Evolutionary conservation across 163 green algal species (phyloP), one percentile per base, ranked within the genome.

Genomic region (Chloromonas sp.): DNA sequence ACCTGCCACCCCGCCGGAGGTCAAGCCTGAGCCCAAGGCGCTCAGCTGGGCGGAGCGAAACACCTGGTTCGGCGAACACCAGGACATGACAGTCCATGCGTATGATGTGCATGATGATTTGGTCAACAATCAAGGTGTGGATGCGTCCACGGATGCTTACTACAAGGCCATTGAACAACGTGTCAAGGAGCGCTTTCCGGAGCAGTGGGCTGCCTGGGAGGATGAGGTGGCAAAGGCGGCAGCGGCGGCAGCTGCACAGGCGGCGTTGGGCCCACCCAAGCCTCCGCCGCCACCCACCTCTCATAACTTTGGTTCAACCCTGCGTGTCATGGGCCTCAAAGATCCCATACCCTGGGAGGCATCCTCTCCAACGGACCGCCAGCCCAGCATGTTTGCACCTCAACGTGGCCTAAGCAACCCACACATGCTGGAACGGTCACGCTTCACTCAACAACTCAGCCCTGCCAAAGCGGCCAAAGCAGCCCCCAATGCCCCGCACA

Each of bases 11-110:
- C 2, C 74, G 62, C 80, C 82, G 62, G 11, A 71, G 82, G 84
- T 58, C 5, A 3, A 2, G 58, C 86, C 89, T 2, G 92, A 95
- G 79, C 83, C 88, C 13, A 88, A 90, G 59, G 93, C 92, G 0
- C 70, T 95, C 13, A 86, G 83, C n/a, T 96, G 93, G 93, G 93
- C 93, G 8, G 85, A 90, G 78, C 83, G 86, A 11, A 95, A 95
- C 83, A 14, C 71, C 0, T 95, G 92, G 93, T 95, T 96, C 86
- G 93, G 93, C 0, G 85, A 76, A 0, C 92, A 95, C 82, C 61
- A 87, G 2, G 90, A 93, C 11, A 96, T 96, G 93, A 95, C 92
- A 0, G 62, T 83, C 8, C 89, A 85, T 80, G 92, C 93, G 2
- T 96, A 96, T 83, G 66, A 89, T 87, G 86, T 92, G 60, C 90